Evolutionary conservation across 176 grass and related monocot genomes (phyloP).

Genomic region (Ensete ventricosum): DNA sequence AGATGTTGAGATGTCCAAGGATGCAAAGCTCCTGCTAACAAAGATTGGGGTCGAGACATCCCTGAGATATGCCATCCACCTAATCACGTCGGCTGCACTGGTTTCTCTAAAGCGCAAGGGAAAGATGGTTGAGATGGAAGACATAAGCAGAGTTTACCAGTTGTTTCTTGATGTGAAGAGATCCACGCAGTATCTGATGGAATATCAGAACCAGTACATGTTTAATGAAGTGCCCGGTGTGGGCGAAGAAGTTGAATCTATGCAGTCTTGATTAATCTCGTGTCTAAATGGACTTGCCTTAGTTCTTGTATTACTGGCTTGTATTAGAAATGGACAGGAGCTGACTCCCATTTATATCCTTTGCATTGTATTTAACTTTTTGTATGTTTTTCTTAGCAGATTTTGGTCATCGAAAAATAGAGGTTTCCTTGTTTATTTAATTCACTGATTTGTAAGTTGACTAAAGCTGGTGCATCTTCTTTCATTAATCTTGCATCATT

Average conservation of each 20-base stretch:
- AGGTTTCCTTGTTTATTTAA: no score
- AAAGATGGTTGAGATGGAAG: constrained; percentile 81
- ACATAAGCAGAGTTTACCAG: constrained; percentile 79
- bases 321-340: no score
- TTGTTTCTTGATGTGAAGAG: constrained; percentile 94
- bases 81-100: constrained; percentile 62
- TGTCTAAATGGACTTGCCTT: no score
- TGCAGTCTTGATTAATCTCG: constrained; percentile 29
- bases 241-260: constrained; percentile 40
- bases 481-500: no score
- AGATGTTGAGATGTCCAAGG: constrained; percentile 75
- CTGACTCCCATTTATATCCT: no score
- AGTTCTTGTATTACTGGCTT: no score
- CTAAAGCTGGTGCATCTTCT: no score
- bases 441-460: no score
- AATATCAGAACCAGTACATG: constrained; percentile 90
- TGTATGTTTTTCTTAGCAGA: no score
- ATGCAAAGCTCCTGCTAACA: constrained; percentile 75
- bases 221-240: constrained; percentile 64
- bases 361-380: no score
- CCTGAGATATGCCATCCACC: constrained; percentile 72
- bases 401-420: no score
- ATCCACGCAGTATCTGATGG: constrained; percentile 82
- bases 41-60: constrained; percentile 88
- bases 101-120: constrained; percentile 80